phyloP scores from a whole-genome alignment of 1,139 yeast genomes.

The Geotrichum restrictum region DNA sequence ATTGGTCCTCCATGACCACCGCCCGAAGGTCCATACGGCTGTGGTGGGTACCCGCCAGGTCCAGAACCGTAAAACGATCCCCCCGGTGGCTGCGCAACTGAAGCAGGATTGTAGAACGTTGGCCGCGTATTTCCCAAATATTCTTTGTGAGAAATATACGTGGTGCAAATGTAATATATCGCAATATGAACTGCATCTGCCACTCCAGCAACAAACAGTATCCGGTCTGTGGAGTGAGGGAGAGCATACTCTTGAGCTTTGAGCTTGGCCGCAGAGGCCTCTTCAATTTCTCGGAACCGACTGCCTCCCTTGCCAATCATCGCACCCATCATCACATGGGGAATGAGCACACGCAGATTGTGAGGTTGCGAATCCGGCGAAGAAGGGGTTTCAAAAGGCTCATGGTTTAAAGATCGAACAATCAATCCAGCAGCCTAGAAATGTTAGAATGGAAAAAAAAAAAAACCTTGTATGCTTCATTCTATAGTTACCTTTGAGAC shows the following conservation, averaged over 20 bases:
- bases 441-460: not conserved
- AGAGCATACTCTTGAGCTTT: slow-evolving; percentile 72
- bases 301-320: slow-evolving; percentile 78
- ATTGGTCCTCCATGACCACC: slow-evolving; percentile 12
- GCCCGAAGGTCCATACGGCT: slow-evolving; percentile 4
- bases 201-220: slow-evolving; percentile 69
- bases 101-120: slow-evolving; percentile 24
- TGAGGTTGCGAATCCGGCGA: slow-evolving; percentile 52
- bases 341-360: slow-evolving; percentile 61
- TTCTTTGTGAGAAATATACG: slow-evolving; percentile 34
- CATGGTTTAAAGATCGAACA: slow-evolving; percentile 62
- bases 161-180: slow-evolving; percentile 65
- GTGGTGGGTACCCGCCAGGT: slow-evolving; percentile 2
- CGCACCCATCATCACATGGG: slow-evolving; percentile 78
- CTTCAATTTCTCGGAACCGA: slow-evolving; percentile 77
- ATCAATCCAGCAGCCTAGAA: slow-evolving; percentile 64
- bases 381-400: slow-evolving; percentile 64
- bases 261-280: slow-evolving; percentile 72
- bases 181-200: slow-evolving; percentile 89
- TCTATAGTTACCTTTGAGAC: slow-evolving; percentile 51
- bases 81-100: slow-evolving; percentile 5
- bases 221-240: slow-evolving; percentile 77
- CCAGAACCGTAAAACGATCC: slow-evolving; percentile 9
- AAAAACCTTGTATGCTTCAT: not conserved
- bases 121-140: slow-evolving; percentile 21